Percentiles rank a stretch among this genome's conserved stretches.
Evolutionary conservation across 2,329 filamentous ascomycete species (phyloP).

Genomic region (Fusarium buharicum): DNA sequence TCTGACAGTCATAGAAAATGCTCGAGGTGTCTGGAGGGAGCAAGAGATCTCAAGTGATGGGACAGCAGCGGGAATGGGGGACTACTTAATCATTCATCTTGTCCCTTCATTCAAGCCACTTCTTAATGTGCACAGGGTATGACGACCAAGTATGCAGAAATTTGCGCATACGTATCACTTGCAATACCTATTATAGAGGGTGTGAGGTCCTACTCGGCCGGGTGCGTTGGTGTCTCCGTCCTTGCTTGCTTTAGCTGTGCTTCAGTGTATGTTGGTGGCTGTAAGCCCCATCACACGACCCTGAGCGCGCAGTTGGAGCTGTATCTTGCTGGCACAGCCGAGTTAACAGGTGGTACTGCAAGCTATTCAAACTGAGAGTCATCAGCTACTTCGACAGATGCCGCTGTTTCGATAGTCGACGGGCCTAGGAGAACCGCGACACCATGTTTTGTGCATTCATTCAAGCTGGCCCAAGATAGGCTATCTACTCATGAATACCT

Average conservation of each 20-base stretch:
- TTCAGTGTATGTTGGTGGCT: conserved; percentile 12
- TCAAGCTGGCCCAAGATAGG: not conserved
- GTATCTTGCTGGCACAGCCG: not conserved
- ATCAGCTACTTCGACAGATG: not conserved
- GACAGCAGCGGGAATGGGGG: not conserved
- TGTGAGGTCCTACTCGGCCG: conserved; percentile 3
- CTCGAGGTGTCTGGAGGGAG: not conserved
- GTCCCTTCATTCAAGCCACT: conserved; percentile 6
- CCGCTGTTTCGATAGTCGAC: not conserved
- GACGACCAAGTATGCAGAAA: not conserved
- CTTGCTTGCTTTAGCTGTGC: not conserved
- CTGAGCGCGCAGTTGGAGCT: not conserved
- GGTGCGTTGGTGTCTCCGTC: not conserved
- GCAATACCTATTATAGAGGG: not conserved
- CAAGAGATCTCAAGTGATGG: not conserved
- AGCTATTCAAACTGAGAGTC: not conserved
- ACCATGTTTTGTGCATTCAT: too few species aligned
- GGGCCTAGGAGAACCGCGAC: too few species aligned
- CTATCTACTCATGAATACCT: not conserved
- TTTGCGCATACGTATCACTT: not conserved
- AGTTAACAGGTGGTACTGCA: not conserved
- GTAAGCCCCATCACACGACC: not conserved
- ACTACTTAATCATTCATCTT: conserved; percentile 8
- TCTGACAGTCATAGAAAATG: not conserved
- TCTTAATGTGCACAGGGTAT: not conserved